These are phyloP conservation scores for Fusarium duplospermum DNA, from an alignment of 2,329 filamentous ascomycete genomes.

Conservation along the genomic window DNA sequence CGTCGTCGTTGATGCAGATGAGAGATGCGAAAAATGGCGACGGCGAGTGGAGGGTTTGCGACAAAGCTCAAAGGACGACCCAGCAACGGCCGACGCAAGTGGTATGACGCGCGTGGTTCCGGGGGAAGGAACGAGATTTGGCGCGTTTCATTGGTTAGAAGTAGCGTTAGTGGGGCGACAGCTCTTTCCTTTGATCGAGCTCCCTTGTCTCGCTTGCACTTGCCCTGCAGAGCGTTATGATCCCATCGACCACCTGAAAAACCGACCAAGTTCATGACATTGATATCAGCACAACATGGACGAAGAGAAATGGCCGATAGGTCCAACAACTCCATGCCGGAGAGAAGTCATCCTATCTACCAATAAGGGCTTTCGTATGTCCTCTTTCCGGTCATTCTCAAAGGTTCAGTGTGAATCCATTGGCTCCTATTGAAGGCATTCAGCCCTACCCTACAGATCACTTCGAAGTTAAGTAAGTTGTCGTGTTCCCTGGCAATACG, in stretches of 20 bases:
- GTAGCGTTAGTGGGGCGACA: neutral
- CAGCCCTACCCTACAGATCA: neutral
- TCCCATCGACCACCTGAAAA: neutral
- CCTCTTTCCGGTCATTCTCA: neutral
- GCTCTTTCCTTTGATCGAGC: slow-evolving; percentile 1
- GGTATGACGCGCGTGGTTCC: slow-evolving; percentile 35
- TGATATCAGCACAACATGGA: neutral
- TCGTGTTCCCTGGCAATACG: neutral
- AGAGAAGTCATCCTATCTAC: neutral
- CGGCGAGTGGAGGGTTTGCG: slow-evolving; percentile 36
- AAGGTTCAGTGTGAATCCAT: neutral
- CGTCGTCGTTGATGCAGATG: slow-evolving; percentile 21
- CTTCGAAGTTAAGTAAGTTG: neutral
- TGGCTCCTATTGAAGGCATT: neutral
- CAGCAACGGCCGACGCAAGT: slow-evolving; percentile 30
- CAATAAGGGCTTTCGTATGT: neutral
- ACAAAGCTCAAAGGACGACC: slow-evolving; percentile 32
- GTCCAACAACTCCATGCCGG: neutral
- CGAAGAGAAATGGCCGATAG: neutral
- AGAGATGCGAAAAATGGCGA: slow-evolving; percentile 18
- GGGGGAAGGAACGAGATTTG: slow-evolving; percentile 1
- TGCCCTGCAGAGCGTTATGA: neutral
- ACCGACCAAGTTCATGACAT: neutral
- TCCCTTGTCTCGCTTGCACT: neutral
- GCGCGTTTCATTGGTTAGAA: slow-evolving; percentile 31